Evolutionary conservation across 345 rosid genomes (phyloP).

Genomic region (Lepidium didymum): DNA sequence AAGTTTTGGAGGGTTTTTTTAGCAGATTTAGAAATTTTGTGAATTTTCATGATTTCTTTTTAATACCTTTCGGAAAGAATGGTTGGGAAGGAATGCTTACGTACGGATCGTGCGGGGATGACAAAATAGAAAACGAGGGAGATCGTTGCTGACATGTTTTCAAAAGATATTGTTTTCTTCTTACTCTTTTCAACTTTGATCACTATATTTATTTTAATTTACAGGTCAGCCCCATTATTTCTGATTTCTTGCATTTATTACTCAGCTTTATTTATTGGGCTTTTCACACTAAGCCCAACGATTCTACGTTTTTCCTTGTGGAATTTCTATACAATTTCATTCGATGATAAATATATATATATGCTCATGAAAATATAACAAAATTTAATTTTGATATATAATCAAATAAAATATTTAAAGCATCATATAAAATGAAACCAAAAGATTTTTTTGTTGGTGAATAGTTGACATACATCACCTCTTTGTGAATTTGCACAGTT

Average conservation of each 20-base stretch:
- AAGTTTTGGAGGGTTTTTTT: background rate
- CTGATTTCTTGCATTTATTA: background rate
- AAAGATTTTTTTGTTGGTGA: background rate
- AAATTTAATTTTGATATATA: no score
- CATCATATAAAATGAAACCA: no score
- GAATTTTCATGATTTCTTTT: background rate
- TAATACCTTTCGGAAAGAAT: constrained; percentile 3
- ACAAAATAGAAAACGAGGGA: constrained; percentile 17
- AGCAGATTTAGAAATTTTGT: constrained; percentile 10
- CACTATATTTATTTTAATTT: background rate
- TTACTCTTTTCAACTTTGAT: background rate
- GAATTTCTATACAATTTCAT: no score
- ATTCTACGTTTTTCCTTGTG: background rate
- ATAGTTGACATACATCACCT: background rate
- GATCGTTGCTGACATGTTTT: constrained; percentile 20
- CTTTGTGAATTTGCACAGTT: background rate
- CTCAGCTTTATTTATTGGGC: background rate
- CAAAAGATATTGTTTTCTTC: background rate
- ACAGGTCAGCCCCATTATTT: background rate
- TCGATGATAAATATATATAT: no score
- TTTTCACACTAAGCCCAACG: background rate
- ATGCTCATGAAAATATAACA: no score
- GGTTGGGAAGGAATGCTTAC: constrained; percentile 3
- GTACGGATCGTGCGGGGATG: constrained; percentile 29
- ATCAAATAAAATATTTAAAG: no score